phyloP scores from a whole-genome alignment of 2,329 filamentous ascomycete genomes.

The Aspergillus eucalypticola region DNA sequence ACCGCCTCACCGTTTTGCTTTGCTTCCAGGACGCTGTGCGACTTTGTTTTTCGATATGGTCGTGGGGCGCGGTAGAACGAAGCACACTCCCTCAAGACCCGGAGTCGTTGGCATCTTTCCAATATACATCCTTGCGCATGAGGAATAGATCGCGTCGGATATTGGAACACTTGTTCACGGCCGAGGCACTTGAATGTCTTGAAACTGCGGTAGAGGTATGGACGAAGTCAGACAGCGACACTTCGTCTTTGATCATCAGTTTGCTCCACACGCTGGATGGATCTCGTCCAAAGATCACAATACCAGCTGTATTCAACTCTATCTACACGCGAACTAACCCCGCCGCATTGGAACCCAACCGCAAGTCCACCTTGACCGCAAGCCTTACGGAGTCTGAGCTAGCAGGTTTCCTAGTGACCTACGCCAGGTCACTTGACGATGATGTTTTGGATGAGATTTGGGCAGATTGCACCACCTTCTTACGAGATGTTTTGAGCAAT shows the following conservation, averaged over 20 bases:
- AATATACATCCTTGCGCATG: slow-evolving; percentile 86
- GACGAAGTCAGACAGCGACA: slow-evolving; percentile 57
- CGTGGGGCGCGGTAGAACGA: slow-evolving; percentile 70
- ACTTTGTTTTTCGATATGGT: slow-evolving; percentile 92
- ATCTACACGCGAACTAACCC: slow-evolving; percentile 95
- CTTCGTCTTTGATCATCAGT: slow-evolving; percentile 71
- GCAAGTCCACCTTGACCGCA: slow-evolving; percentile 86
- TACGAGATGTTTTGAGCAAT: slow-evolving; percentile 86
- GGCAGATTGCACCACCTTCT: slow-evolving; percentile 87
- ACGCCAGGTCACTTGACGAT: slow-evolving; percentile 86
- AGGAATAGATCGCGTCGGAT: slow-evolving; percentile 84
- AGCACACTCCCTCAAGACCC: slow-evolving; percentile 56
- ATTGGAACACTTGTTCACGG: slow-evolving; percentile 87
- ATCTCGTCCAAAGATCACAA: slow-evolving; percentile 84
- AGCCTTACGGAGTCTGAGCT: slow-evolving; percentile 80
- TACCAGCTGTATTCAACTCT: slow-evolving; percentile 92
- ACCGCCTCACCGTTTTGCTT: slow-evolving; percentile 87
- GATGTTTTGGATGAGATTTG: slow-evolving; percentile 99
- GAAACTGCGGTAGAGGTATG: slow-evolving; percentile 89
- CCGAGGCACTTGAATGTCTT: slow-evolving; percentile 88
- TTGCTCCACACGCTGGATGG: slow-evolving; percentile 88
- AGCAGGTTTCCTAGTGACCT: slow-evolving; percentile 85
- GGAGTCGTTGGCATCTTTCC: slow-evolving; percentile 76
- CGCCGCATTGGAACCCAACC: slow-evolving; percentile 69
- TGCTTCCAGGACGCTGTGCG: slow-evolving; percentile 95